Evolutionary conservation across 768 basidiomycete species (phyloP).

Genomic region (Amylocystis lapponica): DNA sequence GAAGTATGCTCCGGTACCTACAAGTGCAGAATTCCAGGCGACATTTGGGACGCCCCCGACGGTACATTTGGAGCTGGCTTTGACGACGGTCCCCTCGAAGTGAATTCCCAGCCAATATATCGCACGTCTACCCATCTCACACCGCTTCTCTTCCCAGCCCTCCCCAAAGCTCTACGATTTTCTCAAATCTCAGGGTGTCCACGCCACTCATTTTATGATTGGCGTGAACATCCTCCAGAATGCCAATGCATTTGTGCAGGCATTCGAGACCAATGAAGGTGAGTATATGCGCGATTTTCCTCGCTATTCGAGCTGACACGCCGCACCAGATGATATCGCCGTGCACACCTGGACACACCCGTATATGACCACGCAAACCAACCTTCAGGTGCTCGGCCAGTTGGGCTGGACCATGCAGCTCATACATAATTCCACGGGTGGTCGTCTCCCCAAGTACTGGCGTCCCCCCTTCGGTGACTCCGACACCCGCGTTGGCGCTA

Average conservation of each 20-base stretch:
- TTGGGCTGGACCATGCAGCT: slow-evolving; percentile 52
- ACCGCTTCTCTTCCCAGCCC: slow-evolving; percentile 18
- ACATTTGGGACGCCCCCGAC: slow-evolving; percentile 70
- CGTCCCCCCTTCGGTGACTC: slow-evolving; percentile 84
- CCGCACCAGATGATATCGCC: slow-evolving; percentile 29
- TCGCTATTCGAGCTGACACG: background rate
- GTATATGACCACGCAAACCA: slow-evolving; percentile 44
- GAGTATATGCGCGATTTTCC: no score
- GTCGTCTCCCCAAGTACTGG: slow-evolving; percentile 73
- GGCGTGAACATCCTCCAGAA: slow-evolving; percentile 67
- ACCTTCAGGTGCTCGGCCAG: slow-evolving; percentile 38
- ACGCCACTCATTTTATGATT: slow-evolving; percentile 88
- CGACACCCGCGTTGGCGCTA: slow-evolving; percentile 78
- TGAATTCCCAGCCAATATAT: slow-evolving; percentile 19
- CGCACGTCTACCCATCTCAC: background rate
- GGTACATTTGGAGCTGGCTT: slow-evolving; percentile 64
- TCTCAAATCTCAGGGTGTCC: slow-evolving; percentile 55
- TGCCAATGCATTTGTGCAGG: slow-evolving; percentile 47
- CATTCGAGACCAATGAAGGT: slow-evolving; percentile 32
- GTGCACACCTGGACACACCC: slow-evolving; percentile 43
- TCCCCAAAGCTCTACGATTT: slow-evolving; percentile 53
- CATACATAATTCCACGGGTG: slow-evolving; percentile 54
- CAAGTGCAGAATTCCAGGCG: slow-evolving; percentile 49
- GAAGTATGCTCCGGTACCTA: slow-evolving; percentile 74
- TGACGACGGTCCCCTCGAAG: slow-evolving; percentile 73